phyloP scores from a whole-genome alignment of 352 stramenopile species.

The Pythium chondricola region DNA sequence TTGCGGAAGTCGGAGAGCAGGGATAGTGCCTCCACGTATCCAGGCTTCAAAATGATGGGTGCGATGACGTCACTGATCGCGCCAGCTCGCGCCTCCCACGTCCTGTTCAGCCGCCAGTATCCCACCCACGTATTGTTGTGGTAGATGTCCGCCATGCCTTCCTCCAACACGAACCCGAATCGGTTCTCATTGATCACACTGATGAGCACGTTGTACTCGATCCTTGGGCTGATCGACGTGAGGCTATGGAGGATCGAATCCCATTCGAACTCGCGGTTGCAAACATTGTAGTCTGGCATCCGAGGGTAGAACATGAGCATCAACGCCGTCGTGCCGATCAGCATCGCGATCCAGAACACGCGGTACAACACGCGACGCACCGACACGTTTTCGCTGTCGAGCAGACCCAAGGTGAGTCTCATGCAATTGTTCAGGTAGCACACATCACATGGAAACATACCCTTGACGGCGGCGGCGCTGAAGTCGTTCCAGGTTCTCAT shows the following conservation, averaged over 20 bases:
- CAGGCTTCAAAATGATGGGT: constrained; percentile 61
- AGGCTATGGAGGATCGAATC: constrained; percentile 81
- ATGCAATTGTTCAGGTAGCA: no score
- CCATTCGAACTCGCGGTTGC: constrained; percentile 87
- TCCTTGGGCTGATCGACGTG: constrained; percentile 62
- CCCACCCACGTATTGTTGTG: constrained; percentile 68
- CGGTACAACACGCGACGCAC: constrained; percentile 51
- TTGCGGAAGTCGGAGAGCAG: constrained; percentile 68
- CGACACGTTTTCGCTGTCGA: constrained; percentile 32
- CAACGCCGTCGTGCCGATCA: constrained; percentile 59
- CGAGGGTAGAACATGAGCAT: constrained; percentile 86
- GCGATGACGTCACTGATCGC: constrained; percentile 78
- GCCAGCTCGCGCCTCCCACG: constrained; percentile 57
- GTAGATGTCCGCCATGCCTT: constrained; percentile 75
- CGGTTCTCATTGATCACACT: constrained; percentile 88
- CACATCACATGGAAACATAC: no score
- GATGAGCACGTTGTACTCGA: constrained; percentile 82
- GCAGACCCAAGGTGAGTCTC: no score
- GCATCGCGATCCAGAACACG: constrained; percentile 39
- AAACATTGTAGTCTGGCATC: constrained; percentile 86
- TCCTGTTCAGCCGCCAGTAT: constrained; percentile 60
- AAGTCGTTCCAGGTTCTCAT: constrained; percentile 45
- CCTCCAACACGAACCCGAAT: constrained; percentile 76
- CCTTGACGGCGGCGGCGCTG: constrained; percentile 26
- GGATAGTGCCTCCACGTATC: constrained; percentile 50